Evolutionary conservation across 805 yeast genomes (phyloP), one percentile per base, ranked within the genome.

Genomic region (Spathaspora arborariae): DNA sequence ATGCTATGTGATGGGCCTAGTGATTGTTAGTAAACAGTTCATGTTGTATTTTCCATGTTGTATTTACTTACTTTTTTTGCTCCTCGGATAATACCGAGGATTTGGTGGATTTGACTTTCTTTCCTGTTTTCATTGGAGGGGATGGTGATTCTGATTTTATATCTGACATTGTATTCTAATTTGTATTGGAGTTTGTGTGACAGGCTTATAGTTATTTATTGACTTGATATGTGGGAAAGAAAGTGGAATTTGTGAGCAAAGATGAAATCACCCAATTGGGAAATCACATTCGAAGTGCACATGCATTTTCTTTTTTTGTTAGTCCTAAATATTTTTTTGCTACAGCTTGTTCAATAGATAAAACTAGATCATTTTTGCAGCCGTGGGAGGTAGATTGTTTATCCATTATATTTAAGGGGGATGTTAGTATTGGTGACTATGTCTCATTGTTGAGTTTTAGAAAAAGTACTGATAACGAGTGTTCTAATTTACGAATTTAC

Each of bases 1-100:
- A 84, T 4, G 87, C 87, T 6, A 88, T 85, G 57, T 87, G 96
- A 54, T 84, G 87, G 4, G 83, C 84, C 81, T 83, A 38, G 8
- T 3, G 8, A 20, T 20, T 37, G 55, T 55, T 53, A 53, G 60
- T 55, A 45, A 33, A 3, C 13, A 24, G 45, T 30, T 38, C 16
- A 39, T 15, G 26, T 5, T 4, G 11, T 33, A 6, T 4, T 3
- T 15, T n/a, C 4, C 9, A 2, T 7, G 30, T 20, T 4, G 39
- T 37, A 37, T 67, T 26, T 57, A 61, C 68, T 50, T 64, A 66
- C 50, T 66, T 66, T 50, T 68, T 66, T 50, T 68, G 70, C 27
- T 67, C 70, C 27, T 67, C 71, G 5, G 68, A 58, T 30, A 68
- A 57, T 4, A 64, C 65, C 2, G 65, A 55, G 10, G 62, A 51